Base-by-base conservation (phyloP, 2,329 filamentous ascomycete genomes). In the Sclerotinia sclerotiorum region DNA sequence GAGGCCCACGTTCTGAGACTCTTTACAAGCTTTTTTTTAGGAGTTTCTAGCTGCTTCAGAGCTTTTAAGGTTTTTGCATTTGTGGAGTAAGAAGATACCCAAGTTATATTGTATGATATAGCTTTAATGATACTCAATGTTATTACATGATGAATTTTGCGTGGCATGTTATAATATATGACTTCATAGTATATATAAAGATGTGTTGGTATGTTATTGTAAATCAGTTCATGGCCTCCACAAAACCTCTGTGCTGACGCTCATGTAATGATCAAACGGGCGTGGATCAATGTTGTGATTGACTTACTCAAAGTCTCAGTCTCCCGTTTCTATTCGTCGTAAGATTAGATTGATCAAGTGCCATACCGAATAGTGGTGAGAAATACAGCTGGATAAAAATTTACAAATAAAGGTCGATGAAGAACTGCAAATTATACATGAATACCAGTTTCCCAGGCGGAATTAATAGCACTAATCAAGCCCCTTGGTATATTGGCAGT, bases 121-220 rank as follows among this genome's bases (percentile, higher is more conserved):
- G 32, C 5, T 57, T 3, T 8, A 57, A 24, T n/a, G 7, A 42
- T 57, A 19, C 3, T 1, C 19, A 27, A 42, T 17, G 5, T 24
- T 19, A 0, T 17, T 1, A 1, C 24, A 42, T 1, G 1, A 21
- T 17, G 1, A 5, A 3, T 42, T 11, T 42, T 17, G 32, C 21
- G 3, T 57, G 13, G 24, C 15, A 19, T 15, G 21, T 15, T 2
- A 57, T 17, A 15, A 11, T n/a, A 32, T 11, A 1, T 1, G 10
- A 21, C 24, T 24, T 5, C 5, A 3, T 57, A 15, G 6, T 3
- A 10, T 3, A 7, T 19, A 5, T 39, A 2, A 39, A 4, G n/a
- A 5, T 19, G 11, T 0, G 8, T 5, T 1, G n/a, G n/a, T 35
- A 35, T 35, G 7, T 10, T 10, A 35, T 35, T 35, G 35, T 35